A percentile compares a stretch with the other conserved stretches of the same genome.
These are phyloP conservation scores for Quercus robur DNA, from an alignment of 306 rosid species.

Conservation along the genomic window DNA sequence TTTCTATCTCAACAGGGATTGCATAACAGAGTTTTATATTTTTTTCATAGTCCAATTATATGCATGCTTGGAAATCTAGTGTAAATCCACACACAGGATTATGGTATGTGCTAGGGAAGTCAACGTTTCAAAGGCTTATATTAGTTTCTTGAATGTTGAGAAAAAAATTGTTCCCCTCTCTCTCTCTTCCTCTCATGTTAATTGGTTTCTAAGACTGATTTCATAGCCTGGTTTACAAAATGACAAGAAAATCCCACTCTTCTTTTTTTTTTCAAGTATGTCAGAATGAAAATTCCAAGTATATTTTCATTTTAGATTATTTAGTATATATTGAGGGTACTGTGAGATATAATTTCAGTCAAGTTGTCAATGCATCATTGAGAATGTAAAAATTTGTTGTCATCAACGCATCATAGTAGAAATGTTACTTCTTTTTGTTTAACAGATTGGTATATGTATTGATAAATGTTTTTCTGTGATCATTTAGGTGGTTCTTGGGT, in stretches of 20 bases:
- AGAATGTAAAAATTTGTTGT: not conserved
- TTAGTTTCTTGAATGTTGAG: no score
- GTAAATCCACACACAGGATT: no score
- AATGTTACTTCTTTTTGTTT: not conserved
- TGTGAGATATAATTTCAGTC: not conserved
- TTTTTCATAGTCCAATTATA: no score
- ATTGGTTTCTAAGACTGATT: not conserved
- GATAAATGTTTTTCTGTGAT: not conserved
- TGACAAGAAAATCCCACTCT: not conserved
- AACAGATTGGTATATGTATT: not conserved
- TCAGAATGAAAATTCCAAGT: no score
- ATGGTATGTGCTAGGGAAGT: no score
- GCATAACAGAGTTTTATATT: no score
- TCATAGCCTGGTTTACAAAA: not conserved
- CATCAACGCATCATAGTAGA: not conserved
- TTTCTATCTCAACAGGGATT: no score
- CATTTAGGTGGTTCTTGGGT: slow-evolving; percentile 44
- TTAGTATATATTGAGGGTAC: no score
- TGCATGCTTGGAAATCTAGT: no score
- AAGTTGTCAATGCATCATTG: not conserved
- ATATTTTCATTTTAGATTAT: no score
- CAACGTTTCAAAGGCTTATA: no score
- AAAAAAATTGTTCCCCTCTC: not conserved
- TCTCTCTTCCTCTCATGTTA: not conserved
- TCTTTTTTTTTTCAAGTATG: no score